Conservation (phyloP, 1,139 yeast genomes). For the Saccharomyces pastorianus region DNA sequence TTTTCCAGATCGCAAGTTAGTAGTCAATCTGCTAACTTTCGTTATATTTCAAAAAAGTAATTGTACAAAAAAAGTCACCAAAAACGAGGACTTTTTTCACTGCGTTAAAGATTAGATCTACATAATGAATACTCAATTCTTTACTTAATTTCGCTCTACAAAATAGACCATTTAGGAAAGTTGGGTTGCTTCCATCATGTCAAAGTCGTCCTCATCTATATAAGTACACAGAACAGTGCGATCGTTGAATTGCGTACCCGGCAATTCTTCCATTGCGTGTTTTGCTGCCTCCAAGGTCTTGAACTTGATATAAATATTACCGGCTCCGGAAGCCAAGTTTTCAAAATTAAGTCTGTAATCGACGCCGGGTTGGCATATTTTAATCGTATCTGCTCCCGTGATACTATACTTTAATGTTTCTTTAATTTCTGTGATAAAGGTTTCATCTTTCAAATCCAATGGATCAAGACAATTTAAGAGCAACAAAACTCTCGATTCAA, state of each 20-base stretch:
- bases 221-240: constrained; percentile 63
- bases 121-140: constrained; percentile 6
- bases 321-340: constrained; percentile 46
- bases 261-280: constrained; percentile 51
- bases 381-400: constrained; percentile 48
- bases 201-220: constrained; percentile 51
- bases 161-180: neutral
- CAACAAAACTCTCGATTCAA: constrained; percentile 49
- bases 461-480: constrained; percentile 59
- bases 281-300: constrained; percentile 44
- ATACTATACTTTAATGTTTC: constrained; percentile 47
- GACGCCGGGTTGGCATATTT: constrained; percentile 59
- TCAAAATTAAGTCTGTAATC: constrained; percentile 39
- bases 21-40: neutral
- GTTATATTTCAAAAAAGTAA: neutral
- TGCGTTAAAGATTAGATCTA: neutral
- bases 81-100: neutral
- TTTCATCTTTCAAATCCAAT: constrained; percentile 51
- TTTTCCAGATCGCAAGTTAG: neutral
- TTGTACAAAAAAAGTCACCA: neutral
- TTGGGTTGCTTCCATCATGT: constrained; percentile 13
- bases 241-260: constrained; percentile 64
- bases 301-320: constrained; percentile 66
- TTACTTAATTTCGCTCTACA: neutral
- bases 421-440: constrained; percentile 42